A percentile compares a stretch with the other conserved stretches of the same genome.
These are phyloP conservation scores for Phaeosphaeria sp. DNA, from an alignment of 2,329 filamentous ascomycete species.

Conservation along the genomic window DNA sequence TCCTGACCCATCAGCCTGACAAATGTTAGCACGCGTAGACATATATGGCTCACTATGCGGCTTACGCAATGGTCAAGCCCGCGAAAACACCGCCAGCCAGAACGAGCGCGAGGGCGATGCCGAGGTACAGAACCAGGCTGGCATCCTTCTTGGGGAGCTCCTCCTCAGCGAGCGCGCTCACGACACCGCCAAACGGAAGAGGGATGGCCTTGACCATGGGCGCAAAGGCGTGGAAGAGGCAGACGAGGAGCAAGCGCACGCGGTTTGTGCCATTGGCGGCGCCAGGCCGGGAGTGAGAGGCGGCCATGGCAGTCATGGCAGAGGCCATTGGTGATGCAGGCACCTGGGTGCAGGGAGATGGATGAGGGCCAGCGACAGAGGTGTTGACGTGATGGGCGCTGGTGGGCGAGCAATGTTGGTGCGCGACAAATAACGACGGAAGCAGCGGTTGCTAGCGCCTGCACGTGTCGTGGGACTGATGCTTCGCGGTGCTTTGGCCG, in stretches of 20 bases:
- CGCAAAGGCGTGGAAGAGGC: conserved; percentile 40
- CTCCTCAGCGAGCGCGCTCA: conserved; percentile 32
- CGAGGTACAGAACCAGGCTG: conserved; percentile 80
- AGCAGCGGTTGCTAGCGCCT: conserved; percentile 2
- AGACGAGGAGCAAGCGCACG: conserved; percentile 35
- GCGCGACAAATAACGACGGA: conserved; percentile 14
- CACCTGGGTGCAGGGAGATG: conserved; percentile 22
- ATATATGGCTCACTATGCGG: conserved; percentile 22
- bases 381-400: conserved; percentile 2
- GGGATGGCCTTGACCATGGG: conserved; percentile 45
- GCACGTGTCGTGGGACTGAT: background rate
- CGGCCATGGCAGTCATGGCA: conserved; percentile 42
- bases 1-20: conserved; percentile 73
- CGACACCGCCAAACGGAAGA: conserved; percentile 30
- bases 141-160: conserved; percentile 60
- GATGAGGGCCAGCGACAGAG: conserved; percentile 9
- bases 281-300: conserved; percentile 23
- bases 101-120: conserved; percentile 80
- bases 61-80: conserved; percentile 85
- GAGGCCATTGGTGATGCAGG: conserved; percentile 30
- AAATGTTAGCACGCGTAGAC: conserved; percentile 34
- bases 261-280: conserved; percentile 38
- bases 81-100: conserved; percentile 92
- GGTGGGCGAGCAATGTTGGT: conserved; percentile 3
- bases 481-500: background rate